Evolutionary conservation across 106 monocot genomes (phyloP).

Genomic region (Dendrobium huoshanense): DNA sequence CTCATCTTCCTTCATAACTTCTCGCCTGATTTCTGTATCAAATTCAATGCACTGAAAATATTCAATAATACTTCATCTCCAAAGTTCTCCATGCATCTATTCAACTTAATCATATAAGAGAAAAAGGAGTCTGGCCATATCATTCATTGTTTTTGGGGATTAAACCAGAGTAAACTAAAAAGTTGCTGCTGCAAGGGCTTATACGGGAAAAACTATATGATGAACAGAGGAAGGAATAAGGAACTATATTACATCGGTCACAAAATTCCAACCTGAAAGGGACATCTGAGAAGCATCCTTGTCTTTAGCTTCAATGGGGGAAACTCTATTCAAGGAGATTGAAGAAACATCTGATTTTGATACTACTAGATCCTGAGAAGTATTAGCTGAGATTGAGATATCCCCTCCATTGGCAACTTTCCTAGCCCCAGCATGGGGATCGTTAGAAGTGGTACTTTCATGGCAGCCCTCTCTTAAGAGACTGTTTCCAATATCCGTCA

Average conservation of each 20-base stretch:
- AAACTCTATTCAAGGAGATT: conserved; percentile 19
- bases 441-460: conserved; percentile 2
- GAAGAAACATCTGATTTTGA: conserved; percentile 12
- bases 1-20: conserved; percentile 44
- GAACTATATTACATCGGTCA: not conserved
- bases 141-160: not conserved
- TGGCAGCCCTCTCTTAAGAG: conserved; percentile 8
- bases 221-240: not conserved
- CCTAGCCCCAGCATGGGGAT: conserved; percentile 5
- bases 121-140: not conserved
- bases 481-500: conserved; percentile 17
- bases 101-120: not conserved
- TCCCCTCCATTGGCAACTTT: conserved; percentile 13
- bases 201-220: not conserved
- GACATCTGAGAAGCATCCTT: conserved; percentile 12
- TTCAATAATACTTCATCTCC: not conserved
- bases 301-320: conserved; percentile 11
- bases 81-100: not conserved
- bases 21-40: conserved; percentile 18
- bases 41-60: conserved; percentile 3
- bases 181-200: not conserved
- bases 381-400: conserved; percentile 16
- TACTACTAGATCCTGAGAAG: conserved; percentile 13
- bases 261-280: conserved; percentile 30
- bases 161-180: not conserved